Percentiles rank a stretch among this genome's conserved stretches.
phyloP scores from a whole-genome alignment of 83 land plant genomes.

The Picea mariana region DNA sequence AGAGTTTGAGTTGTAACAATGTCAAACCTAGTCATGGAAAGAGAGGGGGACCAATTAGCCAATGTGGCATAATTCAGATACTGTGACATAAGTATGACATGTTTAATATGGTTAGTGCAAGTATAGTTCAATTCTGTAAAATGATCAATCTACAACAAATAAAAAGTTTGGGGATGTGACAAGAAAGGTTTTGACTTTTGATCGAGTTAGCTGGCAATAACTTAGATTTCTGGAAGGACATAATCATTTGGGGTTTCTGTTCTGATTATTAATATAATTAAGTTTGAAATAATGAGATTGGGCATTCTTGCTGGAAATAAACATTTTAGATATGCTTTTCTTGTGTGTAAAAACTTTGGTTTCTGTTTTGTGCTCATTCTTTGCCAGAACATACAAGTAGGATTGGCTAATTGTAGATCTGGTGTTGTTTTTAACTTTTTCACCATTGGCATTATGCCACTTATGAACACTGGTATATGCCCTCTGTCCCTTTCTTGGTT shows the following conservation, averaged over 20 bases:
- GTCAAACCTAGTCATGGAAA: too few relatives aligned
- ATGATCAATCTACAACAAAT: not conserved
- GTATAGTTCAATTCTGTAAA: not conserved
- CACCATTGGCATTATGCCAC: too few relatives aligned
- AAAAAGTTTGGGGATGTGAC: too few relatives aligned
- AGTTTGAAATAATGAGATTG: not conserved
- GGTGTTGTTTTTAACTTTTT: not conserved
- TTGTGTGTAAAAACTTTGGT: not conserved
- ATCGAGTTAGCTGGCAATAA: not conserved
- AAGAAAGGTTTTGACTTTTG: not conserved
- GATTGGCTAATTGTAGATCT: not conserved
- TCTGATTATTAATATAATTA: not conserved
- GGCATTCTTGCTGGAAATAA: not conserved
- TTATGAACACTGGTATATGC: too few relatives aligned
- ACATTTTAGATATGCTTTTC: too few relatives aligned
- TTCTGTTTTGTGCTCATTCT: not conserved
- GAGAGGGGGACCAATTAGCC: too few relatives aligned
- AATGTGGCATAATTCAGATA: too few relatives aligned
- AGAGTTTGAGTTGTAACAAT: too few relatives aligned
- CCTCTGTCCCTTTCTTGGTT: not conserved
- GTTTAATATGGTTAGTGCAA: not conserved
- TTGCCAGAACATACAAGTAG: not conserved
- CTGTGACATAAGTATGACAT: too few relatives aligned
- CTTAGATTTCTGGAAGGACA: not conserved
- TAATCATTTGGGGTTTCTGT: not conserved